Percentiles rank a stretch among this genome's conserved stretches.
These are phyloP conservation scores for Skeletonema grethae DNA, from an alignment of 108 stramenopile genomes.

Conservation along the genomic window DNA sequence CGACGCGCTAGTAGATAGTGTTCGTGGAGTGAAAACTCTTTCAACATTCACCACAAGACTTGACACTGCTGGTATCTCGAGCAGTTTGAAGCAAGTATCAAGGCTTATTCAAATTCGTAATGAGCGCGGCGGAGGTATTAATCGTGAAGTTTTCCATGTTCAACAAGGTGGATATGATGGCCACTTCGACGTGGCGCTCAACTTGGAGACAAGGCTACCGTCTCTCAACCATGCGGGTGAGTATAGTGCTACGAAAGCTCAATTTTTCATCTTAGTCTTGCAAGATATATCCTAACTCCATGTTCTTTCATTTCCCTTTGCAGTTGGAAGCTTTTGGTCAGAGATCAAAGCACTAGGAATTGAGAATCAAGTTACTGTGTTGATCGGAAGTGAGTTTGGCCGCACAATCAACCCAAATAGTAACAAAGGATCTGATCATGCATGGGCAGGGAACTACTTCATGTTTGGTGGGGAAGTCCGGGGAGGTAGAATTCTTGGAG, in stretches of 20 bases:
- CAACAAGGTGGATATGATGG: conserved; percentile 54
- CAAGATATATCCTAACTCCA: not conserved
- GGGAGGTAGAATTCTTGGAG: conserved; percentile 48
- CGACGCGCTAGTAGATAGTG: conserved; percentile 17
- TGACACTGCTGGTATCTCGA: conserved; percentile 25
- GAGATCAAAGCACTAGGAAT: conserved; percentile 58
- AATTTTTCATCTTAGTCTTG: too few relatives aligned
- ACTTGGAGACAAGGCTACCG: conserved; percentile 13
- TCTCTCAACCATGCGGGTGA: conserved; percentile 20
- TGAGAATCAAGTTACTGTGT: conserved; percentile 45
- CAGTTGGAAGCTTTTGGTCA: conserved; percentile 44
- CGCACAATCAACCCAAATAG: conserved; percentile 65
- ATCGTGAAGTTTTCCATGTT: conserved; percentile 50
- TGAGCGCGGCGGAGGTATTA: conserved; percentile 29
- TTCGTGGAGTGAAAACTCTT: conserved; percentile 10
- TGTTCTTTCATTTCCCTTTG: conserved; percentile 30
- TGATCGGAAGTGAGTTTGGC: conserved; percentile 61
- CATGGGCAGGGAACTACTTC: conserved; percentile 64
- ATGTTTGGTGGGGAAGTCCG: conserved; percentile 47
- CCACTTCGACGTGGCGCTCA: conserved; percentile 26
- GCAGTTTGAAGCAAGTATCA: conserved; percentile 30
- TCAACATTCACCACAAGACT: conserved; percentile 10
- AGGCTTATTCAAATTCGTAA: conserved; percentile 35
- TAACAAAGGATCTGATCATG: conserved; percentile 69
- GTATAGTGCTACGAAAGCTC: not conserved